These are phyloP conservation scores for Syncephalastrum contaminatum DNA, from an alignment of 371 early-diverging fungal genomes.

Conservation along the genomic window DNA sequence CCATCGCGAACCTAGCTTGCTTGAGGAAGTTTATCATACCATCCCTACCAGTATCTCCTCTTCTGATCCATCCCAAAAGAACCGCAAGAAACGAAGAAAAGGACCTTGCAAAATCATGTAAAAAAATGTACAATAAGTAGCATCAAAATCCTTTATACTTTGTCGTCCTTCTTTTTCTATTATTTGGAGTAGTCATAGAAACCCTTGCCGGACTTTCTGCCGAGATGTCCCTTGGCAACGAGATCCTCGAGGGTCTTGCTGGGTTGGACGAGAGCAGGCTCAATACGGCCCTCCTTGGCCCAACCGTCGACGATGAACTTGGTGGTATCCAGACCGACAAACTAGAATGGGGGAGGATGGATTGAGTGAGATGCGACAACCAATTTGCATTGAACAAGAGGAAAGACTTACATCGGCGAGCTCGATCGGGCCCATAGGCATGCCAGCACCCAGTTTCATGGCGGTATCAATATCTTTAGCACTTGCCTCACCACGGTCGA, in stretches of 20 bases:
- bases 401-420: conserved; percentile 74
- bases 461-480: conserved; percentile 91
- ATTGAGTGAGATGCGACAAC: background rate
- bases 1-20: background rate
- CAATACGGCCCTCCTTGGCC: conserved; percentile 73
- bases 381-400: background rate
- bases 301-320: conserved; percentile 94
- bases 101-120: conserved; percentile 5
- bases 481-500: conserved; percentile 90
- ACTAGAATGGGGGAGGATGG: conserved; percentile 44
- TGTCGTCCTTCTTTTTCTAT: conserved; percentile 9
- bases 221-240: conserved; percentile 75
- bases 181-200: conserved; percentile 77
- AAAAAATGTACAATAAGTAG: background rate
- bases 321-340: conserved; percentile 93
- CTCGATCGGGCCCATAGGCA: conserved; percentile 98
- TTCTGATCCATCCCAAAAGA: background rate
- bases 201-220: conserved; percentile 89
- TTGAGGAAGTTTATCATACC: background rate
- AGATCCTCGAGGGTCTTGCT: conserved; percentile 71
- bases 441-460: conserved; percentile 98
- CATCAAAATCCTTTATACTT: conserved; percentile 11
- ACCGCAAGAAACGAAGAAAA: background rate
- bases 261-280: conserved; percentile 68
- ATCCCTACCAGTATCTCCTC: background rate